Evolutionary conservation across 345 rosid genomes (phyloP), one percentile per base, ranked within the genome.

Genomic region (Gossypioides kirkii): DNA sequence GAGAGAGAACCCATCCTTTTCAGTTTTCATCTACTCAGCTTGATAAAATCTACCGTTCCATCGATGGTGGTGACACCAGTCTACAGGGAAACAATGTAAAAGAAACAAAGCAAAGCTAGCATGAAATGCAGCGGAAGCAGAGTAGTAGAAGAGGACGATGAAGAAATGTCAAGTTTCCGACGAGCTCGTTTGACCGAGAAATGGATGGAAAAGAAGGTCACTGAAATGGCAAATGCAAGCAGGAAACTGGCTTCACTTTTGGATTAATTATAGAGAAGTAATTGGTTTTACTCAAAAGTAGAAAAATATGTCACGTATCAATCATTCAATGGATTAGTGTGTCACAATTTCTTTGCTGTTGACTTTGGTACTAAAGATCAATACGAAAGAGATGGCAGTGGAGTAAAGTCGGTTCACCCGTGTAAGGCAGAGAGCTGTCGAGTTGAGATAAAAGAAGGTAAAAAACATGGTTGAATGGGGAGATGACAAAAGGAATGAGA

Each of bases 41-140:
- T 45, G 99, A 94, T 71, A 84, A 90, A 84, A 94, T 94, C 79
- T 94, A 89, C 87, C 88, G 94, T 50, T 90, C 98, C 38, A 86
- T 90, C 49, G 93, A 85, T 42, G 93, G 85, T 2, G 77, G 86
- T 2, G 82, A 80, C 53, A 56, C 75, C 0, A 83, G 76, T 84
- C 22, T 85, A 81, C 80, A 49, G 87, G 41, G 83, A 88, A 22
- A 75, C 74, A 26, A 55, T 72, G 83, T 72, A 50, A 16, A 82
- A 54, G 73, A 82, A 81, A 42, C 87, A 78, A 58, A 76, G 76
- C 72, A 81, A 62, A 65, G 76, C 38, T 61, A 17, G 52, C 53
- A 55, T 38, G 59, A 82, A 66, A 22, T 61, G 74, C 73, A 43
- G 2, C 58, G 74, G 43, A 74, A 69, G 66, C 36, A 60, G 38